These are phyloP conservation scores for Corchorus olitorius DNA, from an alignment of 345 rosid genomes.

Conservation along the genomic window DNA sequence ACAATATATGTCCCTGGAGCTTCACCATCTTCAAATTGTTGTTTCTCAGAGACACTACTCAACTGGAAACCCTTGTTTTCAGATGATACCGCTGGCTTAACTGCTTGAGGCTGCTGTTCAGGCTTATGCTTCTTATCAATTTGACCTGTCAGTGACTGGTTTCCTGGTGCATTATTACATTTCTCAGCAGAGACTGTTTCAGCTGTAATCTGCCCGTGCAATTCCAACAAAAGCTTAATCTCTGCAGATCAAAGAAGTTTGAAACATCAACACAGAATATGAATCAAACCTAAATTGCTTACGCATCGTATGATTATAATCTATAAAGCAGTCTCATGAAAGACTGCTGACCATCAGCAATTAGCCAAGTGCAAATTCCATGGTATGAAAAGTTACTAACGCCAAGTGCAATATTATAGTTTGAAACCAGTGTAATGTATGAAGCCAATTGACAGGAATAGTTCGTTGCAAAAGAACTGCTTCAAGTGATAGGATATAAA, in stretches of 20 bases:
- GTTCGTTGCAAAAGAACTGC: neutral
- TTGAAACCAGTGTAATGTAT: neutral
- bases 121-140: slow-evolving; percentile 36
- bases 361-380: neutral
- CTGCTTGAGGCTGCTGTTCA: slow-evolving; percentile 21
- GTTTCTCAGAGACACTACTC: slow-evolving; percentile 27
- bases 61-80: slow-evolving; percentile 31
- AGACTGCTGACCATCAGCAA: neutral
- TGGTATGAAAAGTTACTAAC: neutral
- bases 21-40: slow-evolving; percentile 32
- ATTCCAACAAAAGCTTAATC: slow-evolving; percentile 61
- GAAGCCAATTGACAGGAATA: neutral
- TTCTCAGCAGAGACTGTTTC: slow-evolving; percentile 35
- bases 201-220: slow-evolving; percentile 54
- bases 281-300: neutral
- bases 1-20: slow-evolving; percentile 38
- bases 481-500: no score
- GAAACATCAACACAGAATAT: neutral
- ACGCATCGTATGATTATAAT: neutral
- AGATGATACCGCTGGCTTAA: slow-evolving; percentile 29
- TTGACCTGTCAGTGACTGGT: slow-evolving; percentile 43
- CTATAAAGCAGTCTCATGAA: neutral
- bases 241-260: slow-evolving; percentile 41
- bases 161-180: slow-evolving; percentile 32
- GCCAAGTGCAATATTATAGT: neutral